These are phyloP conservation scores for Lactifluus rugatus DNA, from an alignment of 768 basidiomycete species.

Conservation along the genomic window DNA sequence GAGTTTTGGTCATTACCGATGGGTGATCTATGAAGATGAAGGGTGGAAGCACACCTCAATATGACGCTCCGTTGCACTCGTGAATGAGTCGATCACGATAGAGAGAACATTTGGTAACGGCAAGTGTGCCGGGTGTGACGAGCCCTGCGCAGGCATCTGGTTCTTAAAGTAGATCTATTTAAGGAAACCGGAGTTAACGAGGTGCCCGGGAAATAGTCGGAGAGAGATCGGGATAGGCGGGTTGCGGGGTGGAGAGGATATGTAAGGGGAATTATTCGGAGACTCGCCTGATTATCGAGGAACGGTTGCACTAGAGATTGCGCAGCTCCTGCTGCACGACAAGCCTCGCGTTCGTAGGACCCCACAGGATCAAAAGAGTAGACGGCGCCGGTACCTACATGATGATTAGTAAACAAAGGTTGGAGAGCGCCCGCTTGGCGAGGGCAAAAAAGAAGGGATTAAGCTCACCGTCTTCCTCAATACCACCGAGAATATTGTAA, in stretches of 20 bases:
- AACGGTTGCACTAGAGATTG: conserved; percentile 92
- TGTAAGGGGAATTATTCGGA: neutral
- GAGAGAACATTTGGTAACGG: conserved; percentile 70
- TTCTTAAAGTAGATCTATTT: conserved; percentile 96
- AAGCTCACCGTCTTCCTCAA: conserved; percentile 85
- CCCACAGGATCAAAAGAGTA: conserved; percentile 99
- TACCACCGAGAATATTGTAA: conserved; percentile 91
- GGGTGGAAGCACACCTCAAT: conserved; percentile 64
- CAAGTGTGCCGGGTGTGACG: conserved; percentile 69
- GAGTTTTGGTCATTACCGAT: neutral
- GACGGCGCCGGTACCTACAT: conserved; percentile 82
- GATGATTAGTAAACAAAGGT: neutral
- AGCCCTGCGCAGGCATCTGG: conserved; percentile 65
- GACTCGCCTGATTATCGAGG: conserved; percentile 91
- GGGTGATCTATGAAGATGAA: neutral
- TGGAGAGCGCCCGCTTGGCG: conserved; percentile 8
- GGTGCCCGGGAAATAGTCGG: conserved; percentile 36
- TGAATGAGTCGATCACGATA: conserved; percentile 94
- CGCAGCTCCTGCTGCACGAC: conserved; percentile 95
- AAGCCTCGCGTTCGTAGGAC: conserved; percentile 94
- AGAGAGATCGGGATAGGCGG: neutral
- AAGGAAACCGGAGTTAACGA: conserved; percentile 21
- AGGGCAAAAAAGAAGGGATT: conserved; percentile 4
- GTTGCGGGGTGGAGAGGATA: neutral
- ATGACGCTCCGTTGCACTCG: conserved; percentile 94